Evolutionary conservation across 495 filamentous ascomycete species (phyloP).

Genomic region (Hypoxylon perforatum): DNA sequence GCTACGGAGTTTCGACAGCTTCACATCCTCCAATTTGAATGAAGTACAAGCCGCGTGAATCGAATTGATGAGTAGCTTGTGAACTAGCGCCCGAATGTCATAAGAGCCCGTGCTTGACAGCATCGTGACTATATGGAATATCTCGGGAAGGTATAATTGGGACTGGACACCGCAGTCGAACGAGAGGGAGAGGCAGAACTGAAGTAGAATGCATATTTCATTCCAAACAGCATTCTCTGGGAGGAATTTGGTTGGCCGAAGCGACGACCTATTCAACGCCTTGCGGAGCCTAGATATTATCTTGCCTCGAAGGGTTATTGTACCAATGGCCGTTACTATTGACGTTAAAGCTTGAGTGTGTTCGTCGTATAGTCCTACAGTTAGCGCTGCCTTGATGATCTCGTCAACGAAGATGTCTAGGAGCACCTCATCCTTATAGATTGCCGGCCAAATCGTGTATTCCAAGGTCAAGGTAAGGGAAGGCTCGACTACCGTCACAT

Average conservation of each 20-base stretch:
- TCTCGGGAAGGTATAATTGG: constrained; percentile 71
- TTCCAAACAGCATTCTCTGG: constrained; percentile 72
- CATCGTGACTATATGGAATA: constrained; percentile 76
- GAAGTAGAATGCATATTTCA: constrained; percentile 71
- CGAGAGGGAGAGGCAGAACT: constrained; percentile 70
- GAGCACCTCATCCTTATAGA: constrained; percentile 69
- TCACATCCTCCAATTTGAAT: constrained; percentile 66
- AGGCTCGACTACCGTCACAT: constrained; percentile 67
- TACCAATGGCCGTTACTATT: constrained; percentile 68
- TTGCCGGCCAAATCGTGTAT: constrained; percentile 69
- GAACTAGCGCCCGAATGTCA: constrained; percentile 65
- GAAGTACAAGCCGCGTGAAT: constrained; percentile 73
- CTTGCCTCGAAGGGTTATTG: constrained; percentile 69
- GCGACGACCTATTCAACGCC: constrained; percentile 70
- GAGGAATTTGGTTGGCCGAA: constrained; percentile 68
- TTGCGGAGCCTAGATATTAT: constrained; percentile 70
- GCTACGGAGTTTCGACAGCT: constrained; percentile 61
- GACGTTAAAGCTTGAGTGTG: constrained; percentile 70
- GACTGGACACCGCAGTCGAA: constrained; percentile 73
- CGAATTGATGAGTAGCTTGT: constrained; percentile 70
- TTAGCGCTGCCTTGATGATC: constrained; percentile 67
- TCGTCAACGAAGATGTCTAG: constrained; percentile 73
- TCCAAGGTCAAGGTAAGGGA: constrained; percentile 66
- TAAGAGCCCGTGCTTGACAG: constrained; percentile 68
- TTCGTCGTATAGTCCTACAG: constrained; percentile 65